phyloP scores from a whole-genome alignment of 495 filamentous ascomycete genomes.

The Tuber borchii region DNA sequence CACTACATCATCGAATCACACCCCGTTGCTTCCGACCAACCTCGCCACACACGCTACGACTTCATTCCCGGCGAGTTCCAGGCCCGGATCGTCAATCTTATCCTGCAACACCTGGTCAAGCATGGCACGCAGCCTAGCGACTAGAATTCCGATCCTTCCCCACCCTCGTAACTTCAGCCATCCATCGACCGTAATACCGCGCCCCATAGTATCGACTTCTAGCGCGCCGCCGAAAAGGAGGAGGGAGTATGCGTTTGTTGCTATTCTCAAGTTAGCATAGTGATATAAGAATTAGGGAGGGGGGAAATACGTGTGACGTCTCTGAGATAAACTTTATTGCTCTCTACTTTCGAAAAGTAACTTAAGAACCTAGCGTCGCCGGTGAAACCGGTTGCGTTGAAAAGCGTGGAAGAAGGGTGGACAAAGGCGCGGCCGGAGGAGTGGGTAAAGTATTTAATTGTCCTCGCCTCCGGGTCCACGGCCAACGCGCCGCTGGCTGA shows the following conservation, averaged over 20 bases:
- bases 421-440: conserved; percentile 86
- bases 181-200: conserved; percentile 84
- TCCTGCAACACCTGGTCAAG: conserved; percentile 72
- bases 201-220: conserved; percentile 74
- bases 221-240: conserved; percentile 86
- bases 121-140: conserved; percentile 74
- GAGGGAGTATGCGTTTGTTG: conserved; percentile 83
- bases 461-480: conserved; percentile 82
- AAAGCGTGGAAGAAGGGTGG: conserved; percentile 79
- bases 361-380: conserved; percentile 63
- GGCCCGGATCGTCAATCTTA: conserved; percentile 68
- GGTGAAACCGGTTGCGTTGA: conserved; percentile 68
- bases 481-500: conserved; percentile 80
- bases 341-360: conserved; percentile 78
- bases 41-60: conserved; percentile 69
- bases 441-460: conserved; percentile 84
- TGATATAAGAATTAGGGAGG: conserved; percentile 6
- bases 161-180: conserved; percentile 87
- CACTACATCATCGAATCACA: conserved; percentile 49
- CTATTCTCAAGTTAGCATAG: conserved; percentile 44
- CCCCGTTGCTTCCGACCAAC: conserved; percentile 78
- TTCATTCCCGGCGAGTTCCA: conserved; percentile 55
- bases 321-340: conserved; percentile 29
- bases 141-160: conserved; percentile 88
- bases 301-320: conserved; percentile 30